phyloP scores from a whole-genome alignment of 352 stramenopile genomes.

The Elongisporangium senticosum region DNA sequence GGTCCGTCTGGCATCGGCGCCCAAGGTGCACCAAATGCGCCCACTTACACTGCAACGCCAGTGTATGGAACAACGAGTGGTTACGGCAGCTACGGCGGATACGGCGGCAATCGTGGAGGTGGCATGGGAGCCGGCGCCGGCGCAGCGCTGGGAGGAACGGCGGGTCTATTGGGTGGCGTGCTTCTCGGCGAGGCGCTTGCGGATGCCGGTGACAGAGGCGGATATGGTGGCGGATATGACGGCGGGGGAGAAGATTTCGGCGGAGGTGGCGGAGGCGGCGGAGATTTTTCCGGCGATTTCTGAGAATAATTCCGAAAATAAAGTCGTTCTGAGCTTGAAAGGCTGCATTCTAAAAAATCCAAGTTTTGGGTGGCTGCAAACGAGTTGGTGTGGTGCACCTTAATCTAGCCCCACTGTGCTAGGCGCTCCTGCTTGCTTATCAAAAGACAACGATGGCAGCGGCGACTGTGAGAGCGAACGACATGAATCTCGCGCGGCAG shows the following conservation, averaged over 20 bases:
- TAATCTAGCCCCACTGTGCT: background rate
- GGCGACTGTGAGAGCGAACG: background rate
- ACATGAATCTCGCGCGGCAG: conserved; percentile 20
- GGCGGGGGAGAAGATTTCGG: conserved; percentile 3
- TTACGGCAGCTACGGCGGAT: conserved; percentile 4
- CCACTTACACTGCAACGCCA: conserved; percentile 15
- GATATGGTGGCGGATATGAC: conserved; percentile 5
- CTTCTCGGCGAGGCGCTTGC: conserved; percentile 31
- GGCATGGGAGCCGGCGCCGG: conserved; percentile 44
- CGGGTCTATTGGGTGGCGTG: conserved; percentile 39
- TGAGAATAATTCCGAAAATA: conserved; percentile 16
- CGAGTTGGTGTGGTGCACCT: background rate
- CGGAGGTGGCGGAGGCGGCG: conserved; percentile 10
- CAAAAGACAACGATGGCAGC: background rate
- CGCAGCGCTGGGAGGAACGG: conserved; percentile 36
- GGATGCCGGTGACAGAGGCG: conserved; percentile 17
- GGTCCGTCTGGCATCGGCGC: background rate
- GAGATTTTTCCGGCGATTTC: conserved; percentile 46
- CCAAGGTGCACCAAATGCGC: background rate
- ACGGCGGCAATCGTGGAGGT: conserved; percentile 11
- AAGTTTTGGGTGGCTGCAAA: background rate
- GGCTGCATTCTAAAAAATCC: background rate
- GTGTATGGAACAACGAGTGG: conserved; percentile 9
- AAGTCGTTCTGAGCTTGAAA: background rate
- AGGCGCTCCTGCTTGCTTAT: background rate